Evolutionary conservation across 2,329 filamentous ascomycete genomes (phyloP), one percentile per base, ranked within the genome.

Genomic region (Epichloe coenophiala): DNA sequence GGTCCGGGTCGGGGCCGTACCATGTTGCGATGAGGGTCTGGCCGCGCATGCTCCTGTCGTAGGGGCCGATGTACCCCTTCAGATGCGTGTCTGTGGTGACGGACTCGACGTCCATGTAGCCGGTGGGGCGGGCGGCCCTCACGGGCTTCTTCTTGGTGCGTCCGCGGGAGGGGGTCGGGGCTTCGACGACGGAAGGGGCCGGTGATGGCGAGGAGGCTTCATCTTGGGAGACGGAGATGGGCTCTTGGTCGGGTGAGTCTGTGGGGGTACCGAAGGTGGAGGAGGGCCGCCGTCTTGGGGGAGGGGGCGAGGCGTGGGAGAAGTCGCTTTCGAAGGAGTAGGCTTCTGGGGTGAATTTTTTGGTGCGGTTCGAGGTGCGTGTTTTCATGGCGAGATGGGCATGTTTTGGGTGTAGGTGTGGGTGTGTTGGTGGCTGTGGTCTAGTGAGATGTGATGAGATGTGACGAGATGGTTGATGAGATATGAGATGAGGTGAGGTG

Each of bases 1-100:
- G 58, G 7, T 63, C 57, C 33, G 60, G 58, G 23, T 65, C 63
- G 0, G 70, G 66, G 1, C 71, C 71, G 55, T 71, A 75, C 64
- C 71, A 68, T 33, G 65, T 60, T 27, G 66, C 63, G 9, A 72
- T 54, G 6, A 68, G 61, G 2, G 61, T 56, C 5, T 63, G 60
- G 19, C 64, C 62, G 39, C 65, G 64, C 13, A 65, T 57, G 2
- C 59, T 55, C 6, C 64, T 58, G 35, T 67, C 63, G 48, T 67
- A 69, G 1, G 64, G 63, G 7, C 68, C 67, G 48, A 63, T 57
- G 54, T 68, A 66, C 41, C 60, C 61, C 49, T 62, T 63, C 38
- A 63, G 58, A 48, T 60, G 60, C 2, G 59, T 63, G 42, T 67
- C 65, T 15, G 58, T 56, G 0, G 63, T 62, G 6, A 67, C 58